phyloP scores from a whole-genome alignment of 1,284 basidiomycete species.

The Cutaneotrichosporon dermatis region DNA sequence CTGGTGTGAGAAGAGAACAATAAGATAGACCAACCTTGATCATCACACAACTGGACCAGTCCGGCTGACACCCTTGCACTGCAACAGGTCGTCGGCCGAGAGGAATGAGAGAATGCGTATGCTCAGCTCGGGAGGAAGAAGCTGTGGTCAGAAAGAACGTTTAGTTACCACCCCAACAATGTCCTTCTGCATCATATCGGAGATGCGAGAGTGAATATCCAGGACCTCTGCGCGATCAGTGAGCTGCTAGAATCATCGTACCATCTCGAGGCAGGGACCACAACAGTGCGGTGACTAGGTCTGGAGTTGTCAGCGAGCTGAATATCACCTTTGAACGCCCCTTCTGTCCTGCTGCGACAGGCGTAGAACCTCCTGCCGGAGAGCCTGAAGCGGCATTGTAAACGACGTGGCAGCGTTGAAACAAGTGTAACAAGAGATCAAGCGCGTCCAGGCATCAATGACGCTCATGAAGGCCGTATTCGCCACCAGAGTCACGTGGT shows the following conservation, averaged over 20 bases:
- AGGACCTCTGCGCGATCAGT: slow-evolving; percentile 28
- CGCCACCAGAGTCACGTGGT: slow-evolving; percentile 1
- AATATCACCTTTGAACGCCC: slow-evolving; percentile 6
- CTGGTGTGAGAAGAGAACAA: slow-evolving; percentile 16
- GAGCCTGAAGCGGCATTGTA: slow-evolving; percentile 4
- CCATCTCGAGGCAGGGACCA: slow-evolving; percentile 43
- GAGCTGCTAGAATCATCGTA: slow-evolving; percentile 9
- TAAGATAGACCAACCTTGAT: slow-evolving; percentile 40
- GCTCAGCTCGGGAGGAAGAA: slow-evolving; percentile 68
- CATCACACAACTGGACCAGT: slow-evolving; percentile 69
- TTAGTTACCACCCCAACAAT: slow-evolving; percentile 63
- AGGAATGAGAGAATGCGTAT: slow-evolving; percentile 65
- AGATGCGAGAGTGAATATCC: slow-evolving; percentile 60
- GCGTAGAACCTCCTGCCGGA: slow-evolving; percentile 9
- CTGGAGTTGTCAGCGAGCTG: slow-evolving; percentile 20
- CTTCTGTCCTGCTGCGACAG: slow-evolving; percentile 21
- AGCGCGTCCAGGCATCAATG: no score
- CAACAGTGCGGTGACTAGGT: slow-evolving; percentile 31
- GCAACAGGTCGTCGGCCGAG: slow-evolving; percentile 59
- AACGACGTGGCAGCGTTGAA: no score
- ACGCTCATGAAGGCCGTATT: not conserved
- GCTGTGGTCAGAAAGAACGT: slow-evolving; percentile 49
- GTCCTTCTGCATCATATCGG: slow-evolving; percentile 68
- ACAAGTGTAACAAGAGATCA: no score
- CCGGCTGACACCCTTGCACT: slow-evolving; percentile 62